Conservation (phyloP, 768 basidiomycete genomes). For the Roridomyces roridus region DNA sequence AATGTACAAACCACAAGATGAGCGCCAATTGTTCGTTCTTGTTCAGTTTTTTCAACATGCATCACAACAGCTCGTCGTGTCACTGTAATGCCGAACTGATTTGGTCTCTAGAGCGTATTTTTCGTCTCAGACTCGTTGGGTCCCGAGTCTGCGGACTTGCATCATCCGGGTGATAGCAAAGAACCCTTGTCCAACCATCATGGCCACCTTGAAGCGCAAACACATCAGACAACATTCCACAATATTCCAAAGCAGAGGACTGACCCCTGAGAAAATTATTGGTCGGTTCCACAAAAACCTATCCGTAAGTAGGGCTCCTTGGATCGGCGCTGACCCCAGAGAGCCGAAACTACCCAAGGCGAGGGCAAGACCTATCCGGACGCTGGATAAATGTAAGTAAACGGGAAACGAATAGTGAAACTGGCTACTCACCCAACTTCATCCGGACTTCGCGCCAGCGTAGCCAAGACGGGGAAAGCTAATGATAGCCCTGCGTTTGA, state of each 20-base stretch:
- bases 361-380: neutral
- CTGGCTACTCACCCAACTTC: conserved; percentile 1
- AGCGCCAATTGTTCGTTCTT: too few species aligned
- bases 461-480: neutral
- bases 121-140: neutral
- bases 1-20: too few species aligned
- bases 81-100: too few species aligned
- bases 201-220: too few species aligned
- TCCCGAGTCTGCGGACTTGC: too few species aligned
- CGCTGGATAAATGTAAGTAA: too few species aligned
- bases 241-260: neutral
- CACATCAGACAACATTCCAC: too few species aligned
- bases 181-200: neutral
- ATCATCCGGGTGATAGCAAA: neutral
- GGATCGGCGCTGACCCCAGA: conserved; percentile 2
- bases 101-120: too few species aligned
- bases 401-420: too few species aligned
- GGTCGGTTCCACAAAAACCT: neutral
- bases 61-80: too few species aligned
- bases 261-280: conserved; percentile 1
- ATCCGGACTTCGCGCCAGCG: neutral
- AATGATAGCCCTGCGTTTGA: neutral
- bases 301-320: conserved; percentile 1
- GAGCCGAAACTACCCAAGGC: neutral
- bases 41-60: too few species aligned